Percentiles rank a stretch among this genome's conserved stretches.
These are phyloP conservation scores for Heimioporus sp. DNA, from an alignment of 768 basidiomycete species.

Conservation along the genomic window DNA sequence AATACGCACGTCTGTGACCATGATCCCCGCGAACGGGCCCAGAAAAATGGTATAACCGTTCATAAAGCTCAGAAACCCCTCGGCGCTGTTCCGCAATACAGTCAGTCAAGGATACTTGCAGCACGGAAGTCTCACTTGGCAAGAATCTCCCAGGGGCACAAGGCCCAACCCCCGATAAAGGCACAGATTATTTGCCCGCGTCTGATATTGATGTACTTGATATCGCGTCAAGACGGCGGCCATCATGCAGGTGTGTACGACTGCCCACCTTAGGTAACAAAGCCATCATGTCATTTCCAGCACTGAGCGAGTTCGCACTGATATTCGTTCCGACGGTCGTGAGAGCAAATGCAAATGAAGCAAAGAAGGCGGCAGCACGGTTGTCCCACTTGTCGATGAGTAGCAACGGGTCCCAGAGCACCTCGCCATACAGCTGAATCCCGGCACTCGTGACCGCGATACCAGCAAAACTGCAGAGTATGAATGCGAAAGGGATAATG, in stretches of 20 bases:
- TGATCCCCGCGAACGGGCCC: constrained; percentile 80
- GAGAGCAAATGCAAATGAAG: constrained; percentile 66
- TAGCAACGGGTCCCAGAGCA: constrained; percentile 72
- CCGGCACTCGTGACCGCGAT: constrained; percentile 80
- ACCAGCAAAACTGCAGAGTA: constrained; percentile 72
- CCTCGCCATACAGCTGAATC: constrained; percentile 63
- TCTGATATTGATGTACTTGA: constrained; percentile 30
- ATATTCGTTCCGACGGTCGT: constrained; percentile 73
- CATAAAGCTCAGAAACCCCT: constrained; percentile 78
- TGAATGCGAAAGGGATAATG: constrained; percentile 80
- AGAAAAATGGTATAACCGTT: constrained; percentile 83
- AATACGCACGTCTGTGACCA: constrained; percentile 52
- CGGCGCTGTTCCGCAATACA: constrained; percentile 35
- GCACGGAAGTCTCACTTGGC: constrained; percentile 30
- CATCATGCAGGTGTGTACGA: background rate
- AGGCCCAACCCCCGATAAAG: constrained; percentile 64
- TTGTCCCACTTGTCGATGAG: constrained; percentile 84
- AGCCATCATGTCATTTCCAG: constrained; percentile 84
- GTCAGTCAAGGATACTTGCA: background rate
- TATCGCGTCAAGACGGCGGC: constrained; percentile 1
- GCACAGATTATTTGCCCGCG: constrained; percentile 29
- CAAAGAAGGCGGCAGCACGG: constrained; percentile 84
- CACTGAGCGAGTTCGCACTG: constrained; percentile 72
- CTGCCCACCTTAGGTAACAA: constrained; percentile 52
- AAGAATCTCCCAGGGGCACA: constrained; percentile 85